Percentiles rank a stretch among this genome's conserved stretches.
Conservation (phyloP, 129 eudicot species). For the Calendula officinalis region DNA sequence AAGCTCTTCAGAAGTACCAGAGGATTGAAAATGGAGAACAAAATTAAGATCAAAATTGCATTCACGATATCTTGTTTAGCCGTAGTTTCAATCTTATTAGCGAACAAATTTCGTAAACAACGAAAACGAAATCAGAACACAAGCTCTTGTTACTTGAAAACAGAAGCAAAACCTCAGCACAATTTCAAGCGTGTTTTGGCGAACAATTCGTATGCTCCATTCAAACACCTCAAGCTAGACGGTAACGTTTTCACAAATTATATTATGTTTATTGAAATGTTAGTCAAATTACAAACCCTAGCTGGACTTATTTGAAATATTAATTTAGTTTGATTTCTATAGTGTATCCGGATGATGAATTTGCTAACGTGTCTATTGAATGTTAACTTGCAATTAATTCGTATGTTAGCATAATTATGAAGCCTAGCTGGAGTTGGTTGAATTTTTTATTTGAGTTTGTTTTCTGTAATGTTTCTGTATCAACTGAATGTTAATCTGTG, state of each 20-base stretch:
- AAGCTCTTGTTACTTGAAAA: slow-evolving; percentile 53
- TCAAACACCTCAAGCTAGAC: slow-evolving; percentile 63
- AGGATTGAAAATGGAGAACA: slow-evolving; percentile 31
- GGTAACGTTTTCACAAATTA: slow-evolving; percentile 16
- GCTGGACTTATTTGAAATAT: slow-evolving; percentile 11
- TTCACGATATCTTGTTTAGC: slow-evolving; percentile 42
- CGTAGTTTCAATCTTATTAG: slow-evolving; percentile 43
- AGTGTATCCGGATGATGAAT: background rate
- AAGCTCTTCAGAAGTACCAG: background rate
- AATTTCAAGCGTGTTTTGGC: slow-evolving; percentile 69
- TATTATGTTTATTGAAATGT: background rate
- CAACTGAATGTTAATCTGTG: slow-evolving; percentile 8
- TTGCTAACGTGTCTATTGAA: background rate
- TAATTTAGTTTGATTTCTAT: background rate
- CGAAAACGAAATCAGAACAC: slow-evolving; percentile 39
- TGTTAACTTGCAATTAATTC: too few relatives aligned
- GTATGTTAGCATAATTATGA: background rate
- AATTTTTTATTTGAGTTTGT: background rate
- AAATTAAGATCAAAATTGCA: slow-evolving; percentile 36
- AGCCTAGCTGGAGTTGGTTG: slow-evolving; percentile 28
- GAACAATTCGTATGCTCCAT: slow-evolving; percentile 70
- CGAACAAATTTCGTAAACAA: slow-evolving; percentile 26
- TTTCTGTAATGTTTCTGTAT: slow-evolving; percentile 4
- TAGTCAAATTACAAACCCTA: slow-evolving; percentile 23
- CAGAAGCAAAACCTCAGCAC: slow-evolving; percentile 60